A percentile compares a stretch with the other conserved stretches of the same genome.
These are phyloP conservation scores for Rhizopus stolonifer DNA, from an alignment of 371 early-diverging fungal species.

Conservation along the genomic window DNA sequence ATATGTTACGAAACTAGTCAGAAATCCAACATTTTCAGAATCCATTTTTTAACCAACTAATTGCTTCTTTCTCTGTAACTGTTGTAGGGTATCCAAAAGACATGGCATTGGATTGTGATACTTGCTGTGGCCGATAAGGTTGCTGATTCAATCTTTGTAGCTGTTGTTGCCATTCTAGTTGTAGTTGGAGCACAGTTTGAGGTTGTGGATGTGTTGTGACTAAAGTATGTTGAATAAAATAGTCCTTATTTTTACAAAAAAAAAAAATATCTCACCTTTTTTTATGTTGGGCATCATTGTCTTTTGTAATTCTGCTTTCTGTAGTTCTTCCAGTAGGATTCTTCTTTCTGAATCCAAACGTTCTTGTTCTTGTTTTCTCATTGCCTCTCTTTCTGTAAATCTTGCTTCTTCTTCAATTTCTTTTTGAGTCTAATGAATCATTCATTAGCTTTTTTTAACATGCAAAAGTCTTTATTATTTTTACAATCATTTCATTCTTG, in stretches of 20 bases:
- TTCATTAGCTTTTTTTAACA: slow-evolving; percentile 2
- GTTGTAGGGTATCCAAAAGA: slow-evolving; percentile 21
- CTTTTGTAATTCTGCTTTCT: slow-evolving; percentile 4
- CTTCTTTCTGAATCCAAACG: slow-evolving; percentile 22
- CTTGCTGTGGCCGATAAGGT: slow-evolving; percentile 3
- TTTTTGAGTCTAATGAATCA: slow-evolving; percentile 52
- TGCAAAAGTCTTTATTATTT: neutral
- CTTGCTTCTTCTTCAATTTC: slow-evolving; percentile 40
- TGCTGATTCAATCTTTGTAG: slow-evolving; percentile 9
- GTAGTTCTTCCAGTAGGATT: slow-evolving; percentile 12
- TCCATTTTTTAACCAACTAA: slow-evolving; percentile 34
- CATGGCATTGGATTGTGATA: slow-evolving; percentile 1
- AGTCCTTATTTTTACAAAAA: neutral
- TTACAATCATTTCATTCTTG: slow-evolving; percentile 25
- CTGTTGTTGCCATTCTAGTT: slow-evolving; percentile 9
- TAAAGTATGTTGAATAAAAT: neutral
- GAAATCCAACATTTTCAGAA: slow-evolving; percentile 7
- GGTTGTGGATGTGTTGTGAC: neutral
- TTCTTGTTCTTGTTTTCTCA: slow-evolving; percentile 19
- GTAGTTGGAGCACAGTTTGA: slow-evolving; percentile 10
- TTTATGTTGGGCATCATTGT: neutral
- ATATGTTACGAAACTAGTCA: too few species aligned
- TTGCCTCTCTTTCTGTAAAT: slow-evolving; percentile 24
- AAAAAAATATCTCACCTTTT: neutral
- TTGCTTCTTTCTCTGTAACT: slow-evolving; percentile 41